Percentiles rank a stretch among this genome's conserved stretches.
phyloP scores from a whole-genome alignment of 257 asterid genomes.

The Cinchona pubescens region DNA sequence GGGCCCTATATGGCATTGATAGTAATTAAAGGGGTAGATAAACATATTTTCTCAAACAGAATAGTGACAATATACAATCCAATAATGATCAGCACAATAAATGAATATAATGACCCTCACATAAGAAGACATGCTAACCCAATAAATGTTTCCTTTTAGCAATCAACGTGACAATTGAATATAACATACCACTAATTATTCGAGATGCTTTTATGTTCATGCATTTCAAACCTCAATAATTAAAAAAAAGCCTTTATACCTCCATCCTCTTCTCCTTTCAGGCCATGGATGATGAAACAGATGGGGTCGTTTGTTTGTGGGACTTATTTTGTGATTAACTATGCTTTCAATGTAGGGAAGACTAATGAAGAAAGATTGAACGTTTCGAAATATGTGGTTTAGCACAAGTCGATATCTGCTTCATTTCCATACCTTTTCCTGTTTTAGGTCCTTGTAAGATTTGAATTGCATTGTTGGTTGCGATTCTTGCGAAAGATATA shows the following conservation, averaged over 20 bases:
- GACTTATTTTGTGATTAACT: background rate
- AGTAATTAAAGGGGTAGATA: background rate
- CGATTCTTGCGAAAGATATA: background rate
- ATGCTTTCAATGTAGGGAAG: conserved; percentile 1
- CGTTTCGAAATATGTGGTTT: conserved; percentile 1
- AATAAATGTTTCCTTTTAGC: background rate
- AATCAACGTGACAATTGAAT: background rate
- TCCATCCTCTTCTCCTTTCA: background rate
- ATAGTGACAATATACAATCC: background rate
- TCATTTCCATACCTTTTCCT: background rate
- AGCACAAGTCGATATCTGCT: conserved; percentile 9
- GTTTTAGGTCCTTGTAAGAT: background rate
- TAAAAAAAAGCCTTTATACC: background rate
- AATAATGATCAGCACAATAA: background rate
- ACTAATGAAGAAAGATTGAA: conserved; percentile 14
- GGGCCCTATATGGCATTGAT: no score
- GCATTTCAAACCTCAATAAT: conserved; percentile 14
- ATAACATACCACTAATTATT: background rate
- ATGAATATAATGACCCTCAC: background rate
- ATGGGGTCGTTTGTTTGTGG: conserved; percentile 11
- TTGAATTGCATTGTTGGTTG: background rate
- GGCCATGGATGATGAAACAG: background rate
- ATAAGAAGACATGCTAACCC: conserved; percentile 2
- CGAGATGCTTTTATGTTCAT: conserved; percentile 18
- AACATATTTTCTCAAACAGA: background rate